A percentile compares a stretch with the other conserved stretches of the same genome.
phyloP scores from a whole-genome alignment of 73 alveolate genomes.

The Stentor roeselii region DNA sequence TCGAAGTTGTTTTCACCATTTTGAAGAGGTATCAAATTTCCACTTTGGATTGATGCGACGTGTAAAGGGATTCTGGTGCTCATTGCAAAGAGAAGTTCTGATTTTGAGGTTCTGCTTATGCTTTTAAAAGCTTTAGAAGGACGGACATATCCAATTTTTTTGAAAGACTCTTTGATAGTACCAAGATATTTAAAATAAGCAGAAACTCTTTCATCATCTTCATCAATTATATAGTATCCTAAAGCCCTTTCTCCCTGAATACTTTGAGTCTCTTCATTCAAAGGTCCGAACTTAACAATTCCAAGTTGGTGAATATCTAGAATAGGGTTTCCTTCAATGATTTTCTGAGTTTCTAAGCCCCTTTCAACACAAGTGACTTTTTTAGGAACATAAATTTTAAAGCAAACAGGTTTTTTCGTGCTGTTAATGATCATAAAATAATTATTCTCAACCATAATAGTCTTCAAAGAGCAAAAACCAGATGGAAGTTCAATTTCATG shows the following conservation, averaged over 20 bases:
- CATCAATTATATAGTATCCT: too few relatives aligned
- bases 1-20: constrained; percentile 10
- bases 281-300: neutral
- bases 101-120: neutral
- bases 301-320: neutral
- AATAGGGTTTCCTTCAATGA: constrained; percentile 9
- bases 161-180: neutral
- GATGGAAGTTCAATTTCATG: neutral
- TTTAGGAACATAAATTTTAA: neutral
- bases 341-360: neutral
- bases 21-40: constrained; percentile 21
- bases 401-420: neutral
- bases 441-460: neutral
- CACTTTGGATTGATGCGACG: constrained; percentile 16
- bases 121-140: neutral
- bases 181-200: neutral
- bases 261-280: neutral
- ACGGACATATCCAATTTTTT: neutral
- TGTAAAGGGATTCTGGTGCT: constrained; percentile 5
- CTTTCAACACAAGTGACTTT: neutral
- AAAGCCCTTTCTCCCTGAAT: neutral
- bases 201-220: neutral
- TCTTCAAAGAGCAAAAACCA: neutral
- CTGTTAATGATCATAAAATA: neutral
- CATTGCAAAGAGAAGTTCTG: neutral